phyloP scores from a whole-genome alignment of 2,329 filamentous ascomycete species.

The Hirsutella rhossiliensis region DNA sequence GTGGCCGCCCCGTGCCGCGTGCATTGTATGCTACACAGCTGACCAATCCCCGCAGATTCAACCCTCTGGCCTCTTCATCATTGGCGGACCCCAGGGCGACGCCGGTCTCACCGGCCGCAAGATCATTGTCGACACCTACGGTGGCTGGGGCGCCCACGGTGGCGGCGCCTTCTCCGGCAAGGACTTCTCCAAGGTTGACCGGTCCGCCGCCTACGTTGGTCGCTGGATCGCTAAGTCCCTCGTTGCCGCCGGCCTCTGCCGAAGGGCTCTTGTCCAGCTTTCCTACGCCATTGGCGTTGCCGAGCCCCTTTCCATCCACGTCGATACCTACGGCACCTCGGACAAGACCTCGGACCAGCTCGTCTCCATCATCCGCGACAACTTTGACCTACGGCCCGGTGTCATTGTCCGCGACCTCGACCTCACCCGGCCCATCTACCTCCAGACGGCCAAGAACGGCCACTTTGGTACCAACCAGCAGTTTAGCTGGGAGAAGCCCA shows the following conservation, averaged over 20 bases:
- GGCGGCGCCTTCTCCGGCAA: conserved; percentile 99
- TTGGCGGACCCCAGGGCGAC: conserved; percentile 97
- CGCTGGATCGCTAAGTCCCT: conserved; percentile 99
- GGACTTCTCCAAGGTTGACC: conserved; percentile 99
- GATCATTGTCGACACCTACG: conserved; percentile 99
- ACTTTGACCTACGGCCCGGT: conserved; percentile 97
- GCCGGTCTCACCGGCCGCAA: conserved; percentile 97
- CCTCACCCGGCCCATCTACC: conserved; percentile 93
- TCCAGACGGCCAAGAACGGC: conserved; percentile 97
- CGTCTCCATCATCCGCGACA: conserved; percentile 83
- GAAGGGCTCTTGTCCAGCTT: conserved; percentile 90
- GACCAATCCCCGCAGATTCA: conserved; percentile 48
- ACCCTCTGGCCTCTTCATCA: conserved; percentile 97
- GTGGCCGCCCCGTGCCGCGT: conserved; percentile 16
- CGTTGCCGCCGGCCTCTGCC: conserved; percentile 75
- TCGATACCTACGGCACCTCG: conserved; percentile 95
- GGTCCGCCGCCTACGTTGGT: conserved; percentile 91
- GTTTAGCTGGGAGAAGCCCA: conserved; percentile 98
- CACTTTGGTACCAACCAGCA: conserved; percentile 95
- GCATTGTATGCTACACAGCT: neutral
- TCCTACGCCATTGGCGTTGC: conserved; percentile 99
- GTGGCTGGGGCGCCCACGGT: conserved; percentile 98
- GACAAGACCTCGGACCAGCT: conserved; percentile 82
- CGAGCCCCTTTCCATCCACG: conserved; percentile 94
- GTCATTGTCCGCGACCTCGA: conserved; percentile 97